phyloP scores from a whole-genome alignment of 208 protist genomes.

The Porcisia deanei region DNA sequence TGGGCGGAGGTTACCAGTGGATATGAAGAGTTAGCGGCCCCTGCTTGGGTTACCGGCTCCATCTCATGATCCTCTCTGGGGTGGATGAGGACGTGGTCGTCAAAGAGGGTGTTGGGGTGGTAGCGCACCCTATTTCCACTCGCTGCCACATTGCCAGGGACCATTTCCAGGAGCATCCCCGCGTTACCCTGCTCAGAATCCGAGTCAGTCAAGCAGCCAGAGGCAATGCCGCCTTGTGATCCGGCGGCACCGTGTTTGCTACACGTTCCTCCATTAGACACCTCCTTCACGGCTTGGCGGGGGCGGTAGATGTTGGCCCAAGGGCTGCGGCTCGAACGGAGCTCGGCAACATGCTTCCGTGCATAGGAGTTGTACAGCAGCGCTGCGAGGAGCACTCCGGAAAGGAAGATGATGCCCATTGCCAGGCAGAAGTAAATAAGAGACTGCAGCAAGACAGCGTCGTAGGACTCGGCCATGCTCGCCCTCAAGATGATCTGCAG shows the following conservation, averaged over 20 bases:
- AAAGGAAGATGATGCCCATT: conserved; percentile 61
- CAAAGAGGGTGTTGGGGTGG: conserved; percentile 28
- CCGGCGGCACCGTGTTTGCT: background rate
- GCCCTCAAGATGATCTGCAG: conserved; percentile 79
- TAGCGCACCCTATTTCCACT: background rate
- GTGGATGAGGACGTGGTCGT: conserved; percentile 25
- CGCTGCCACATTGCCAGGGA: background rate
- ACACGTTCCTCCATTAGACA: background rate
- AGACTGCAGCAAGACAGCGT: conserved; percentile 48
- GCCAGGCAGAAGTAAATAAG: conserved; percentile 80
- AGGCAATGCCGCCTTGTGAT: background rate
- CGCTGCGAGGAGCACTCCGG: conserved; percentile 38
- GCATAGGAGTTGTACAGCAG: conserved; percentile 71
- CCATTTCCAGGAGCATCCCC: background rate
- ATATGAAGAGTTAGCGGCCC: background rate
- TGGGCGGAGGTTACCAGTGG: background rate
- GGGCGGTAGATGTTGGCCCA: conserved; percentile 60
- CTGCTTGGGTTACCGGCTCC: background rate
- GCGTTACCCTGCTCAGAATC: conserved; percentile 9
- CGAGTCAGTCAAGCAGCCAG: conserved; percentile 12
- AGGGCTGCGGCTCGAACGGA: conserved; percentile 47
- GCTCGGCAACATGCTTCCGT: conserved; percentile 70
- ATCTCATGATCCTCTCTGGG: conserved; percentile 13
- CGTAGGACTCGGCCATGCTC: conserved; percentile 57
- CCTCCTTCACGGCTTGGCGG: background rate